These are phyloP conservation scores for Paramecium primaurelia DNA, from an alignment of 73 alveolate species.

Conservation along the genomic window DNA sequence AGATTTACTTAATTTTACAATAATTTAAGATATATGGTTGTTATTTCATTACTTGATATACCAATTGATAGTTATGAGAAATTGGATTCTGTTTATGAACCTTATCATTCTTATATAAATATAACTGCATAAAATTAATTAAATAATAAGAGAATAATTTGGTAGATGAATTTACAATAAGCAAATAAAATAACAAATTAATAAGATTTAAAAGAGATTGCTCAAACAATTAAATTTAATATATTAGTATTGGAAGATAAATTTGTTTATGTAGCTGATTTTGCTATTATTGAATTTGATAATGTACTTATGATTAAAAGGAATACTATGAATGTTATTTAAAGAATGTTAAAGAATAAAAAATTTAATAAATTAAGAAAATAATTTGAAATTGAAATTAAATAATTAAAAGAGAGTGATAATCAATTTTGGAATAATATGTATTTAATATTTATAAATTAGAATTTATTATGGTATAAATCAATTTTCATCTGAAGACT, in stretches of 20 bases:
- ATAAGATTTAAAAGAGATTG: background rate
- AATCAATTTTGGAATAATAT: background rate
- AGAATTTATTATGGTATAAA: background rate
- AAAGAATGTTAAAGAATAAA: background rate
- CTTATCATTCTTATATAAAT: background rate
- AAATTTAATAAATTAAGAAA: background rate
- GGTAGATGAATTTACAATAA: background rate
- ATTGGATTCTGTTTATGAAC: background rate
- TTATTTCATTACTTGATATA: background rate
- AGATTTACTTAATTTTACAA: conserved; percentile 19
- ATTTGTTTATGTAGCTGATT: background rate
- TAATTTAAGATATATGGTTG: conserved; percentile 7
- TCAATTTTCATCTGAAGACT: background rate
- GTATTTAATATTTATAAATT: background rate
- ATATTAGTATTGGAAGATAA: background rate
- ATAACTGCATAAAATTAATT: background rate
- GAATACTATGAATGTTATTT: background rate
- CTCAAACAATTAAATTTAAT: background rate
- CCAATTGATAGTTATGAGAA: background rate
- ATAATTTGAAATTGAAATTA: background rate
- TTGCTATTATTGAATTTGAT: background rate
- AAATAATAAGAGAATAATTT: background rate
- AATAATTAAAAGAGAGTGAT: background rate
- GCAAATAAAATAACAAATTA: background rate
- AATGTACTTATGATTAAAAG: background rate